Percentiles rank a stretch among this genome's conserved stretches.
Conservation (phyloP, 345 rosid genomes). For the Rhizophora mangle region DNA sequence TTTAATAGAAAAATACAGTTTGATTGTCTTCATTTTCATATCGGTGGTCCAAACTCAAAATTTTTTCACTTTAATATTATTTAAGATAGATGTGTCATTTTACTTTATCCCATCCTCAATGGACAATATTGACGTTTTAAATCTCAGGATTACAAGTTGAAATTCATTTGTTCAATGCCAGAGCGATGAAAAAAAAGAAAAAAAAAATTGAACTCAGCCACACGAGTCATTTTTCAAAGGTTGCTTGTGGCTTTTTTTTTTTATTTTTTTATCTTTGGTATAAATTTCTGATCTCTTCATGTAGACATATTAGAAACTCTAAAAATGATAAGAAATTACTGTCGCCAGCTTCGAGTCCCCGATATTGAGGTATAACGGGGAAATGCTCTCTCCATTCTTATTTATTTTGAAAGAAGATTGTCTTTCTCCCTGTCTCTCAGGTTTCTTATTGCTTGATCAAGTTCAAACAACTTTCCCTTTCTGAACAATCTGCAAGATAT, state of each 20-base stretch:
- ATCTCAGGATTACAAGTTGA: no score
- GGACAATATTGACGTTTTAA: no score
- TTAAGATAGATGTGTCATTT: no score
- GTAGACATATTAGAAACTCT: constrained; percentile 8
- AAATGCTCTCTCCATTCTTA: constrained; percentile 12
- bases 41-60: no score
- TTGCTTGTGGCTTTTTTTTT: constrained; percentile 22
- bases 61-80: no score
- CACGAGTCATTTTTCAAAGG: neutral
- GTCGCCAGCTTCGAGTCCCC: constrained; percentile 37
- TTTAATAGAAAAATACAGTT: no score
- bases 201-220: no score
- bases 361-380: constrained; percentile 34
- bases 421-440: neutral
- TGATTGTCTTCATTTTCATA: no score
- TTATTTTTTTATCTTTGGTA: no score
- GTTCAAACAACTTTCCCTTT: constrained; percentile 15
- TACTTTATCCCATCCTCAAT: no score
- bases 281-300: neutral
- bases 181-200: no score
- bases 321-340: constrained; percentile 16
- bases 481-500: constrained; percentile 24
- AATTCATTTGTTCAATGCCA: no score
- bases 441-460: constrained; percentile 13
- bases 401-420: constrained; percentile 1